Conservation (phyloP, 2,329 filamentous ascomycete species). For the Colletotrichum limetticola region DNA sequence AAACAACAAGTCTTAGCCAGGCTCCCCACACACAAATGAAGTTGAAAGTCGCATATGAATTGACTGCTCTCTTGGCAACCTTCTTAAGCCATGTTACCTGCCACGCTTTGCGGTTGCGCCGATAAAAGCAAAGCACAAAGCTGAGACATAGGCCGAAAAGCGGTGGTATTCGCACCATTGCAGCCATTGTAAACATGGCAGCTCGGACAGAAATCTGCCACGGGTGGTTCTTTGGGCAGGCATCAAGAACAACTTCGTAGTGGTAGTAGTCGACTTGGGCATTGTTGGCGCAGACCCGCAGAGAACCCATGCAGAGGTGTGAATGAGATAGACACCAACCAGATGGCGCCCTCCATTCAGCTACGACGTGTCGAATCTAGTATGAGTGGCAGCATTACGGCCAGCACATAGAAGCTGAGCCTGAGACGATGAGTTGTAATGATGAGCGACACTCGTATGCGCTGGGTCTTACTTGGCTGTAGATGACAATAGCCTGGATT, state of each 20-base stretch:
- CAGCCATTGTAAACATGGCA: constrained; percentile 29
- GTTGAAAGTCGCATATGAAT: constrained; percentile 16
- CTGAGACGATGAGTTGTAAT: constrained; percentile 19
- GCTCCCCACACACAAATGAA: constrained; percentile 31
- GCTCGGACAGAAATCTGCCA: not conserved
- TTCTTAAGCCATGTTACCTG: constrained; percentile 16
- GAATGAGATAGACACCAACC: constrained; percentile 2
- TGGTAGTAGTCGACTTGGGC: constrained; percentile 7
- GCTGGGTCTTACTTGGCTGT: not conserved
- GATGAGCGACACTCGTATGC: not conserved
- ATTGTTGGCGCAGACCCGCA: not conserved
- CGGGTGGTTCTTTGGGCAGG: constrained; percentile 13
- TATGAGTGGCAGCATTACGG: constrained; percentile 23
- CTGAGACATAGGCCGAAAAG: constrained; percentile 29
- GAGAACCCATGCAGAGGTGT: constrained; percentile 22
- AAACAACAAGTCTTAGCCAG: constrained; percentile 2
- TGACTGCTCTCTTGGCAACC: not conserved
- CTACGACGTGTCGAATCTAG: not conserved
- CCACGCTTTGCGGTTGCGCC: constrained; percentile 30
- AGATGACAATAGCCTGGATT: constrained; percentile 10
- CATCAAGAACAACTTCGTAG: not conserved
- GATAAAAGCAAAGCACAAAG: constrained; percentile 29
- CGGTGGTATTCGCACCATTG: constrained; percentile 32
- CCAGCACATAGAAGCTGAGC: constrained; percentile 19
- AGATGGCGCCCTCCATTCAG: constrained; percentile 15